Conservation (phyloP, 257 asterid genomes). For the Solanum habrochaites region DNA sequence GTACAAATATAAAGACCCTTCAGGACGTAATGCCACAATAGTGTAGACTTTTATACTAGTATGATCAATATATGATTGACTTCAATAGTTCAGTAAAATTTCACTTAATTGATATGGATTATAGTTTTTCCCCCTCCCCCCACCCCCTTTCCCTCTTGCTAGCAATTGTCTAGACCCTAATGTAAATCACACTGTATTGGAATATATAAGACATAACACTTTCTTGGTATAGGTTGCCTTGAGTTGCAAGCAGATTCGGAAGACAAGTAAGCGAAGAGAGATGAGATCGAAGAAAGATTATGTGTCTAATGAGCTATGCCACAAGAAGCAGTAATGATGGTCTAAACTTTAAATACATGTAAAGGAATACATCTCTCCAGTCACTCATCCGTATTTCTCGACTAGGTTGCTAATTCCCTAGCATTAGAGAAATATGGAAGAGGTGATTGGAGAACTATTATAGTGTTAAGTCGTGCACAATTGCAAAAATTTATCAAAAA, state of each 20-base stretch:
- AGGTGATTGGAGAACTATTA: not conserved
- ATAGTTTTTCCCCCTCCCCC: too few species aligned
- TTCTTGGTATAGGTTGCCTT: not conserved
- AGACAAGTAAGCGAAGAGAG: too few species aligned
- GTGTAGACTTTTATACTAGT: not conserved
- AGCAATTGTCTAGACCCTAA: too few species aligned
- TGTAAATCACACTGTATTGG: too few species aligned
- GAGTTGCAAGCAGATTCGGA: too few species aligned
- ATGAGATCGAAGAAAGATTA: not conserved
- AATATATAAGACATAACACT: not conserved
- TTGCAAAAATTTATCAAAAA: too few species aligned
- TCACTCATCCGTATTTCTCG: not conserved
- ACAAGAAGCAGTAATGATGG: not conserved
- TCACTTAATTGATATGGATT: too few species aligned
- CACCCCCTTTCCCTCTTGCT: too few species aligned
- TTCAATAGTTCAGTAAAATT: too few species aligned
- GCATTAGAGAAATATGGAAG: not conserved
- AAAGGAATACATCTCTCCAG: not conserved
- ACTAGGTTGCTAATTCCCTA: not conserved
- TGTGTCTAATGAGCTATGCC: not conserved
- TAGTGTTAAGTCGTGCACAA: not conserved
- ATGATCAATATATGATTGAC: too few species aligned
- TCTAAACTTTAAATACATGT: too few species aligned
- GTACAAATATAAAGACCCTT: too few species aligned
- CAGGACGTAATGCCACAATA: not conserved